phyloP scores from a whole-genome alignment of 176 grass and related monocot species.

The Hyparrhenia diplandra region DNA sequence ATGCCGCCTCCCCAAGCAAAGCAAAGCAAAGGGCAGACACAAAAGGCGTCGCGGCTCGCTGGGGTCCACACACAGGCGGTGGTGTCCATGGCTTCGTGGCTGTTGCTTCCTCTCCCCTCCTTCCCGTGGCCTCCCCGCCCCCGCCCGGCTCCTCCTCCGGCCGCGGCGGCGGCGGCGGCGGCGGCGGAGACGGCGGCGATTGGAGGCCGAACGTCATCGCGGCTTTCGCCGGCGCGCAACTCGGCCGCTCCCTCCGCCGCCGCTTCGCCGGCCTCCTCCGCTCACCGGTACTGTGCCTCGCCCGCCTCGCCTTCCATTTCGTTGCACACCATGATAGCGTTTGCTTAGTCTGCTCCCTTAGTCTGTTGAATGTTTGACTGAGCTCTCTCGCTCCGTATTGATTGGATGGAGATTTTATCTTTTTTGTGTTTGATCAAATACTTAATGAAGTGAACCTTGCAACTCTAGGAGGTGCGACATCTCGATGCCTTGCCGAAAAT shows the following conservation, averaged over 20 bases:
- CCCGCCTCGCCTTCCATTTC: background rate
- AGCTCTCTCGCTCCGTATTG: background rate
- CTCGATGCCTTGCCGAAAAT: constrained; percentile 32
- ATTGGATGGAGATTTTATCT: background rate
- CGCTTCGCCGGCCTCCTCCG: constrained; percentile 38
- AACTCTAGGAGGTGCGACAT: constrained; percentile 28
- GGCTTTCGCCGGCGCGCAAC: constrained; percentile 39
- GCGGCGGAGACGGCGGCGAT: constrained; percentile 30
- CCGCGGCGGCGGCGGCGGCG: constrained; percentile 22
- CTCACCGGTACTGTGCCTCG: constrained; percentile 30
- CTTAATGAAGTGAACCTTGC: background rate
- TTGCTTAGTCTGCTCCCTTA: no score
- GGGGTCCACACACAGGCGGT: constrained; percentile 30
- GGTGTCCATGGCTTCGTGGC: constrained; percentile 38
- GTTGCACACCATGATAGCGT: background rate
- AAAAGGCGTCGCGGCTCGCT: background rate
- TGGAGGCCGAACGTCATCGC: constrained; percentile 40
- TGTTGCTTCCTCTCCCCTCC: constrained; percentile 36
- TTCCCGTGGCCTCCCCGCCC: constrained; percentile 45
- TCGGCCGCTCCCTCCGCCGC: constrained; percentile 54
- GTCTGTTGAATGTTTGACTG: background rate
- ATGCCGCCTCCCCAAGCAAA: constrained; percentile 38
- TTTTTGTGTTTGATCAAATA: background rate
- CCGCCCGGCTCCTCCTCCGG: constrained; percentile 43
- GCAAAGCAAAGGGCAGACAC: background rate